Percentiles rank a stretch among this genome's conserved stretches.
These are phyloP conservation scores for Colletotrichum kahawae DNA, from an alignment of 2,329 filamentous ascomycete genomes.

Conservation along the genomic window DNA sequence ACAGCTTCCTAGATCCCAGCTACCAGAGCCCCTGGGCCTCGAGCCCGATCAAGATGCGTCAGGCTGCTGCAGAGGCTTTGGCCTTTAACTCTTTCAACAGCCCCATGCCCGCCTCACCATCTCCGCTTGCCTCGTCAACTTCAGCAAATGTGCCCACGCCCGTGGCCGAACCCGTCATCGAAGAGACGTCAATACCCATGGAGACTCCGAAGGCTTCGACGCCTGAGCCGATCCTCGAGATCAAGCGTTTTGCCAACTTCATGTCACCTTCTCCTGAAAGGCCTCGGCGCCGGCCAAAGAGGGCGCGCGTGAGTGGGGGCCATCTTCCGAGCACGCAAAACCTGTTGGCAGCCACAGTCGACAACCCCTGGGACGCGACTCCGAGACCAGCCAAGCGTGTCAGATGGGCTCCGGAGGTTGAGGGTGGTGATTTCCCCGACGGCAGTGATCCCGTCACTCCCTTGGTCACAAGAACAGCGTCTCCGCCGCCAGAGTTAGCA, in stretches of 20 bases:
- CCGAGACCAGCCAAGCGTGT: conserved; percentile 35
- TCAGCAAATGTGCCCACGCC: background rate
- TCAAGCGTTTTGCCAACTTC: conserved; percentile 59
- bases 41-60: conserved; percentile 15
- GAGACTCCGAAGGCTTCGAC: conserved; percentile 38
- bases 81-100: background rate
- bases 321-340: conserved; percentile 36
- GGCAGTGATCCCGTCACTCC: conserved; percentile 10
- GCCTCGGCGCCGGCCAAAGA: conserved; percentile 21
- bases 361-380: conserved; percentile 34
- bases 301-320: conserved; percentile 26
- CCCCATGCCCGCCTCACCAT: background rate
- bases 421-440: conserved; percentile 24
- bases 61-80: background rate
- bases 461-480: conserved; percentile 24
- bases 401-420: conserved; percentile 38
- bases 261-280: conserved; percentile 53
- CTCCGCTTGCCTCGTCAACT: background rate
- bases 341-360: conserved; percentile 38
- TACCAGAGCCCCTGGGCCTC: conserved; percentile 24
- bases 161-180: conserved; percentile 10
- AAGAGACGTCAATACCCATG: conserved; percentile 27
- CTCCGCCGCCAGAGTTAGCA: conserved; percentile 47
- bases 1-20: background rate
- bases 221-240: conserved; percentile 51